A percentile compares a stretch with the other conserved stretches of the same genome.
phyloP scores from a whole-genome alignment of 495 filamentous ascomycete species.

The Xeromyces bisporus region DNA sequence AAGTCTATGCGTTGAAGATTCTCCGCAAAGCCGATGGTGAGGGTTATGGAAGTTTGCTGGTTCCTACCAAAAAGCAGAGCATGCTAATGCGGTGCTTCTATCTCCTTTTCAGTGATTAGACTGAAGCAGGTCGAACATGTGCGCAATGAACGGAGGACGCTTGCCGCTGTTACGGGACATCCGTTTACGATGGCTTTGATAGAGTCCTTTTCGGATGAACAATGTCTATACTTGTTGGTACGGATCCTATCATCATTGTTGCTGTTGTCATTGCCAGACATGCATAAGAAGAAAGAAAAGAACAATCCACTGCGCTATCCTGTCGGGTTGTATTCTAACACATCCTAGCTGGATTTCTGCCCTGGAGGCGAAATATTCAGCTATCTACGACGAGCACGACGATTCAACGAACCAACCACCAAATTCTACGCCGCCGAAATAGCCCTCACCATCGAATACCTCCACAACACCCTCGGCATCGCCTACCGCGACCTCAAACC shows the following conservation, averaged over 20 bases:
- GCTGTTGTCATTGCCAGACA: constrained; percentile 8
- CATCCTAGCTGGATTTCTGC: constrained; percentile 59
- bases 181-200: constrained; percentile 91
- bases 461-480: constrained; percentile 70
- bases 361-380: constrained; percentile 93
- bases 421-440: constrained; percentile 96
- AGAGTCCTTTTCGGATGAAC: constrained; percentile 75
- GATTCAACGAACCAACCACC: constrained; percentile 72
- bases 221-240: constrained; percentile 85
- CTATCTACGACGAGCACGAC: constrained; percentile 69
- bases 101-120: constrained; percentile 53
- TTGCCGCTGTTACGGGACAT: constrained; percentile 75
- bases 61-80: no score
- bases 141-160: constrained; percentile 75
- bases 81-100: constrained; percentile 4
- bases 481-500: constrained; percentile 95
- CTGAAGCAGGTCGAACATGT: constrained; percentile 97
- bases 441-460: constrained; percentile 74
- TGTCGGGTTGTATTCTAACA: not conserved
- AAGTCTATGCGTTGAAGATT: constrained; percentile 87
- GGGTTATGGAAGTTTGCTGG: constrained; percentile 2
- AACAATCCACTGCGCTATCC: not conserved
- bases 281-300: not conserved
- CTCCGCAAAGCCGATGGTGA: constrained; percentile 71
- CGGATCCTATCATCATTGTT: constrained; percentile 8